Evolutionary conservation across 306 rosid species (phyloP).

Genomic region (Cucurbita ficifolia): DNA sequence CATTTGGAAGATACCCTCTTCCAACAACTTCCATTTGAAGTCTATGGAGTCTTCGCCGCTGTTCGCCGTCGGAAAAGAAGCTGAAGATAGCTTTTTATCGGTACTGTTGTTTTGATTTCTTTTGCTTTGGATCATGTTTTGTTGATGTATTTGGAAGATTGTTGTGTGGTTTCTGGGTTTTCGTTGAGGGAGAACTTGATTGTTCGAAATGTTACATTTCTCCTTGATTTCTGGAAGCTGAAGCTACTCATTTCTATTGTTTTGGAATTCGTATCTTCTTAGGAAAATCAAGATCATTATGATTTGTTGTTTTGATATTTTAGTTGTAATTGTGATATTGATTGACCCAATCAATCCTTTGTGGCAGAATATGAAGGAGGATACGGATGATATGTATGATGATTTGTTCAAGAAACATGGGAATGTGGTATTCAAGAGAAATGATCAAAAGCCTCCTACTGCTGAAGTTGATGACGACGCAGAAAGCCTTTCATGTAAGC

Average conservation of each 20-base stretch:
- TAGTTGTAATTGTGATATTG: neutral
- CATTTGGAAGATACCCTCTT: slow-evolving; percentile 15
- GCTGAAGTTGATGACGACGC: slow-evolving; percentile 86
- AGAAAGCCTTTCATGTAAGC: slow-evolving; percentile 86
- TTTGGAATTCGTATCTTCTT: neutral
- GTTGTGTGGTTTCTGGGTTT: neutral
- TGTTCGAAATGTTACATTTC: neutral
- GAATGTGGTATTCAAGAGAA: slow-evolving; percentile 60
- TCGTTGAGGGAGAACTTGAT: neutral
- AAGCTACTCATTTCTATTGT: neutral
- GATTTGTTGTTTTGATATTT: neutral
- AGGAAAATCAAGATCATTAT: neutral
- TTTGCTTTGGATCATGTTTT: neutral
- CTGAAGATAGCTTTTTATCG: slow-evolving; percentile 46
- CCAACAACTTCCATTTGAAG: slow-evolving; percentile 11
- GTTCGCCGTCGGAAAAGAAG: slow-evolving; percentile 48
- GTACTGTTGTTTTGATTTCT: slow-evolving; percentile 10
- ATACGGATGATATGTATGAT: slow-evolving; percentile 74
- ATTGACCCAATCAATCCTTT: neutral
- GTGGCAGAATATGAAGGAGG: slow-evolving; percentile 58
- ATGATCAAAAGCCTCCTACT: slow-evolving; percentile 41
- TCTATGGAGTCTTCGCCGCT: slow-evolving; percentile 11
- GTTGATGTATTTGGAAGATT: slow-evolving; percentile 32
- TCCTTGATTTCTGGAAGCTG: neutral
- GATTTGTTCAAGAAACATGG: slow-evolving; percentile 74